phyloP scores from a whole-genome alignment of 352 stramenopile genomes.

The Peronospora tabacina region DNA sequence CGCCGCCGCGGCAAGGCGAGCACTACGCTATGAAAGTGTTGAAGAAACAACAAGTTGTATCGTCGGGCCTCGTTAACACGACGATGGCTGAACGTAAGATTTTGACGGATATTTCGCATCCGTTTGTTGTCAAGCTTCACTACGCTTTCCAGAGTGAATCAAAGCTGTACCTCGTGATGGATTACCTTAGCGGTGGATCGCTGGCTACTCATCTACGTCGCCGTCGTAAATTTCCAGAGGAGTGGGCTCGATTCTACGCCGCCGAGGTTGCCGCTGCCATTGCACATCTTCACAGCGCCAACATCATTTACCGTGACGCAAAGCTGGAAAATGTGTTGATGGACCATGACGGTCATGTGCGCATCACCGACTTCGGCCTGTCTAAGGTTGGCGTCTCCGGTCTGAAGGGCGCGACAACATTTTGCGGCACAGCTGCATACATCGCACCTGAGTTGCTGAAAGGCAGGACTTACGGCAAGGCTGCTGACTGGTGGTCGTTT shows the following conservation, averaged over 20 bases:
- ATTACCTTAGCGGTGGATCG: slow-evolving; percentile 88
- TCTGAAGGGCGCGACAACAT: slow-evolving; percentile 84
- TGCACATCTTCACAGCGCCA: slow-evolving; percentile 87
- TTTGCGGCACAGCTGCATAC: slow-evolving; percentile 91
- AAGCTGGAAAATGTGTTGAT: slow-evolving; percentile 95
- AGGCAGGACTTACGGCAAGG: slow-evolving; percentile 85
- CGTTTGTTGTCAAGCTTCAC: slow-evolving; percentile 91
- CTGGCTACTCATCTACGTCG: slow-evolving; percentile 86
- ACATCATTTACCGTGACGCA: slow-evolving; percentile 94
- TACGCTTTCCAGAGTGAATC: slow-evolving; percentile 92
- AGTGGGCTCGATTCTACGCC: slow-evolving; percentile 88
- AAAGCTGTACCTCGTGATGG: slow-evolving; percentile 91
- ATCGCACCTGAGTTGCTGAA: slow-evolving; percentile 89
- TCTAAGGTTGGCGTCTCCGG: slow-evolving; percentile 88
- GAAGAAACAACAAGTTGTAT: slow-evolving; percentile 89
- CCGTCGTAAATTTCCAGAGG: slow-evolving; percentile 84
- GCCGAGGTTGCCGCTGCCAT: slow-evolving; percentile 91
- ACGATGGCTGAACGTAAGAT: slow-evolving; percentile 91
- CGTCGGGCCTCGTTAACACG: slow-evolving; percentile 88
- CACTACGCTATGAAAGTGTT: slow-evolving; percentile 99
- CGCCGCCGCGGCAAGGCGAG: slow-evolving; percentile 75
- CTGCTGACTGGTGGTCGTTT: slow-evolving; percentile 93
- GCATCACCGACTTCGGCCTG: slow-evolving; percentile 92
- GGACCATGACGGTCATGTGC: slow-evolving; percentile 90
- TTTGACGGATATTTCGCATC: slow-evolving; percentile 87